A percentile compares a stretch with the other conserved stretches of the same genome.
Evolutionary conservation across 306 rosid genomes (phyloP).

Genomic region (Quercus mongolica): DNA sequence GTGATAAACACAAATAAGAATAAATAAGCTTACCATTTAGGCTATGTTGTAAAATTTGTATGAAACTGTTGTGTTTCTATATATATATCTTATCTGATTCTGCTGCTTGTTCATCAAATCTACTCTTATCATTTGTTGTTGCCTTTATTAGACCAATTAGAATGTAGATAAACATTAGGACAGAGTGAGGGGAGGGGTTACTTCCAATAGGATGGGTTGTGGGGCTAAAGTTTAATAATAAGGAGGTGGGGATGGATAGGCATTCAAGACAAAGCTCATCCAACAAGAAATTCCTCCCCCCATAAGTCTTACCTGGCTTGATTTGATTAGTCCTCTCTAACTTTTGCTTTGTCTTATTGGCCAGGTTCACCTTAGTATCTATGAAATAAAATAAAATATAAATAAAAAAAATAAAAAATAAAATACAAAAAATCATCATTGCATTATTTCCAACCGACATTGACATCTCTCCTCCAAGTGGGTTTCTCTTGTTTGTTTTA

Average conservation of each 20-base stretch:
- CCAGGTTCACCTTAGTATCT: slow-evolving; percentile 51
- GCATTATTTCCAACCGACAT: slow-evolving; percentile 39
- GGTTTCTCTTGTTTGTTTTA: slow-evolving; percentile 26
- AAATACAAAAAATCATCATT: not conserved
- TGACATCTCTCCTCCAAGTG: slow-evolving; percentile 53
- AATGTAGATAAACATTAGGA: slow-evolving; percentile 33
- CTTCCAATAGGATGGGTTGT: slow-evolving; percentile 58
- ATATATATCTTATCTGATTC: slow-evolving; percentile 19
- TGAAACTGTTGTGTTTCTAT: too few relatives aligned
- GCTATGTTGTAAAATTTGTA: too few relatives aligned
- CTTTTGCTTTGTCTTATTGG: slow-evolving; percentile 53
- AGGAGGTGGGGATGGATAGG: slow-evolving; percentile 42
- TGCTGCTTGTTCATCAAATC: slow-evolving; percentile 26
- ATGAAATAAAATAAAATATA: slow-evolving; percentile 1
- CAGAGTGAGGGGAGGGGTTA: not conserved
- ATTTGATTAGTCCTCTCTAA: slow-evolving; percentile 39
- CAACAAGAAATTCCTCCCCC: slow-evolving; percentile 50
- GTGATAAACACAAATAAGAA: fast-evolving
- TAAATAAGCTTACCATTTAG: too few relatives aligned
- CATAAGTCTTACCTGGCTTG: slow-evolving; percentile 39
- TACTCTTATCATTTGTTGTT: slow-evolving; percentile 30
- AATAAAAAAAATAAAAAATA: not conserved
- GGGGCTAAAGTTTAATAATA: slow-evolving; percentile 50
- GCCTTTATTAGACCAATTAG: slow-evolving; percentile 18
- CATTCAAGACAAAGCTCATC: slow-evolving; percentile 43